Conservation (phyloP, 495 filamentous ascomycete species). For the Alectoria sarmentosa region DNA sequence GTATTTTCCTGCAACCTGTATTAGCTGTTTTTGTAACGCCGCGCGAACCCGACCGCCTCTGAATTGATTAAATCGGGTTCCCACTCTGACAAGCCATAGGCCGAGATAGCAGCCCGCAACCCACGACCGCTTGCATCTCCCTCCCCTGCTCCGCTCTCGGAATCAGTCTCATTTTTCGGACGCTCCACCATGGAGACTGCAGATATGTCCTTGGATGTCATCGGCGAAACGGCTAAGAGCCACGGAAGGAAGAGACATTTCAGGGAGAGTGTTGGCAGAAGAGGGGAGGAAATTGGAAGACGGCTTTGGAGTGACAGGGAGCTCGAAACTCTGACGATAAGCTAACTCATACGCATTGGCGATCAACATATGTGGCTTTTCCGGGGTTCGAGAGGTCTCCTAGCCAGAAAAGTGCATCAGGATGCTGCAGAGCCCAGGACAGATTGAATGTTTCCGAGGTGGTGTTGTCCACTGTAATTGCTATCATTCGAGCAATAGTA, state of each 20-base stretch:
- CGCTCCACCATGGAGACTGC: background rate
- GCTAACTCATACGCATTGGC: too few species aligned
- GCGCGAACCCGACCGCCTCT: background rate
- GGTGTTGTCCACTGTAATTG: too few species aligned
- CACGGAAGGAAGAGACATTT: background rate
- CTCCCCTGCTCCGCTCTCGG: slow-evolving; percentile 1
- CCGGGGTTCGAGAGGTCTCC: too few species aligned
- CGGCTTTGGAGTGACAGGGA: background rate
- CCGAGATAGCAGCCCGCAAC: slow-evolving; percentile 9
- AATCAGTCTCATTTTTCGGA: background rate
- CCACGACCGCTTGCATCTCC: slow-evolving; percentile 1
- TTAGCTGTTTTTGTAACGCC: background rate
- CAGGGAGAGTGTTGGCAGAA: slow-evolving; percentile 5
- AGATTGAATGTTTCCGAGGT: too few species aligned
- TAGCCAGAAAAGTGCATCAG: too few species aligned
- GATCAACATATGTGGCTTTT: too few species aligned
- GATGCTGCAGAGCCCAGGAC: too few species aligned
- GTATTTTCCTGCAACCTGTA: background rate
- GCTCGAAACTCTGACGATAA: too few species aligned
- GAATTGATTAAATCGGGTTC: too few species aligned
- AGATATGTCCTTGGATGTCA: background rate
- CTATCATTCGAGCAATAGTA: too few species aligned
- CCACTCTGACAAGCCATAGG: background rate
- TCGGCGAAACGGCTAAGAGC: background rate
- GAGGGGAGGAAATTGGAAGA: slow-evolving; percentile 5